phyloP scores from a whole-genome alignment of 2,329 filamentous ascomycete species.

The Dothideomycetes sp. region DNA sequence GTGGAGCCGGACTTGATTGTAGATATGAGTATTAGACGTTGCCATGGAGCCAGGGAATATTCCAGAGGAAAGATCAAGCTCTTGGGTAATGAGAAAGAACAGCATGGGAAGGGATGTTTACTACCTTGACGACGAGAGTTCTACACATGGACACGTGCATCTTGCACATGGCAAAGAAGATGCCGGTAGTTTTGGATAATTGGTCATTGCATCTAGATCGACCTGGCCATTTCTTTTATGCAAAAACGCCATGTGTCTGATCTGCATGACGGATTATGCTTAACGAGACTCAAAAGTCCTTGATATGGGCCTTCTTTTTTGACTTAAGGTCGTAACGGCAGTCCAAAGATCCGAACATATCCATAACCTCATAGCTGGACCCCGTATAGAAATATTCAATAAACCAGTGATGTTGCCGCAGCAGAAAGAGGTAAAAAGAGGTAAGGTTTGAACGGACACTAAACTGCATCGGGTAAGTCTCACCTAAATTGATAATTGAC shows the following conservation, averaged over 20 bases:
- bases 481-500: too few relatives aligned
- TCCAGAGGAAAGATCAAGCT: not conserved
- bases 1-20: too few relatives aligned
- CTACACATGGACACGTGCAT: not conserved
- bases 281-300: too few relatives aligned
- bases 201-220: too few relatives aligned
- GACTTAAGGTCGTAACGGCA: not conserved
- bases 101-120: not conserved
- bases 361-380: too few relatives aligned
- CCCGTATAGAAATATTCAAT: not conserved
- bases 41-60: not conserved
- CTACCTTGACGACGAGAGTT: not conserved
- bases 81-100: not conserved
- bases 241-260: too few relatives aligned
- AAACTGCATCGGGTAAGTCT: slow-evolving; percentile 3
- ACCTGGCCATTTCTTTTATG: too few relatives aligned
- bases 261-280: too few relatives aligned
- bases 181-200: too few relatives aligned
- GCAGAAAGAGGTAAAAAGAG: slow-evolving; percentile 1
- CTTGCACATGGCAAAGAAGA: not conserved
- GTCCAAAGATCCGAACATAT: not conserved
- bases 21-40: too few relatives aligned
- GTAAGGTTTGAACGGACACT: too few relatives aligned
- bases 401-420: not conserved
- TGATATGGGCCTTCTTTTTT: too few relatives aligned